Evolutionary conservation across 768 basidiomycete genomes (phyloP).

Genomic region (Flagelloscypha sp.): DNA sequence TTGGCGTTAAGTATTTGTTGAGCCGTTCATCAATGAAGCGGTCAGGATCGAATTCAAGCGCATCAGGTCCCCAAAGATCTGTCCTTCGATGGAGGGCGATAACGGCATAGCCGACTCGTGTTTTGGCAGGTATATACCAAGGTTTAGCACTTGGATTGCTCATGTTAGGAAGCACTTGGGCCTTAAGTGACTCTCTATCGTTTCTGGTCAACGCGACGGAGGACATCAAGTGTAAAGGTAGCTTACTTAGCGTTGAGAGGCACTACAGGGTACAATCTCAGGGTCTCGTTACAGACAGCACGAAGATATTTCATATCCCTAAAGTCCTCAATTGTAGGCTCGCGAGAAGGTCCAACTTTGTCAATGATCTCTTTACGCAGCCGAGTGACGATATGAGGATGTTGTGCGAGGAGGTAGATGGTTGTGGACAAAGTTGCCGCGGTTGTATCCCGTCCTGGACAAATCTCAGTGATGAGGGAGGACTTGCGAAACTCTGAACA

Average conservation of each 20-base stretch:
- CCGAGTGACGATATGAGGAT: conserved; percentile 46
- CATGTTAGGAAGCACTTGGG: conserved; percentile 20
- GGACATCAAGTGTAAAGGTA: not conserved
- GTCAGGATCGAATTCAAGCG: conserved; percentile 26
- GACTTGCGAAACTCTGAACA: too few relatives aligned
- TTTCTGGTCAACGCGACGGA: not conserved
- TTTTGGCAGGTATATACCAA: conserved; percentile 32
- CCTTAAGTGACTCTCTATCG: conserved; percentile 15
- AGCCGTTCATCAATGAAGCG: conserved; percentile 27
- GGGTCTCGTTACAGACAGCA: conserved; percentile 72
- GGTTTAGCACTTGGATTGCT: conserved; percentile 24
- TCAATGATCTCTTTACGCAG: conserved; percentile 56
- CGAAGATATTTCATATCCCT: conserved; percentile 61
- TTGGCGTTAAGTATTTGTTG: conserved; percentile 33
- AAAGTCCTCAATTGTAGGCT: conserved; percentile 50
- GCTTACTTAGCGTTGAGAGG: conserved; percentile 48
- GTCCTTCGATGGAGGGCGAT: conserved; percentile 10
- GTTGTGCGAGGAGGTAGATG: conserved; percentile 60
- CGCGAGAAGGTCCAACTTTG: conserved; percentile 37
- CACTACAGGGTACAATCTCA: conserved; percentile 73
- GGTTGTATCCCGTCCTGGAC: too few relatives aligned
- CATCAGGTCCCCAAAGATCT: conserved; percentile 7
- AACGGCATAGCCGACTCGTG: conserved; percentile 42
- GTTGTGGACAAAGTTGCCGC: conserved; percentile 31
- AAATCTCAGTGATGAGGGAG: too few relatives aligned